phyloP scores from a whole-genome alignment of 148 eudicot genomes.

The Silene uniflora region DNA sequence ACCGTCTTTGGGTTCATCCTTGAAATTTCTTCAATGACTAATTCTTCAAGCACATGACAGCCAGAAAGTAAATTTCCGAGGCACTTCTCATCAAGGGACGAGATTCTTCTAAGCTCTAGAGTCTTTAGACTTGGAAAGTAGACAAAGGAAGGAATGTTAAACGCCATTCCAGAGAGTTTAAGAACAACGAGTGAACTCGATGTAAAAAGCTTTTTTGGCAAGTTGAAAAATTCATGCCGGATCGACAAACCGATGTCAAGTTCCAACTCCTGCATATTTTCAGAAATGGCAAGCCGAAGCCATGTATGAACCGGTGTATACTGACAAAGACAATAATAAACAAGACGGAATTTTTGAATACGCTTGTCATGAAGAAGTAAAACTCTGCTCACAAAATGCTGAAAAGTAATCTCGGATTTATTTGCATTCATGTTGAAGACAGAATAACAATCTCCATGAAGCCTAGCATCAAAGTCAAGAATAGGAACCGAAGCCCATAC shows the following conservation, averaged over 20 bases:
- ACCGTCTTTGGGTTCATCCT: constrained; percentile 23
- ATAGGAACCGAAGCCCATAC: constrained; percentile 24
- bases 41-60: constrained; percentile 26
- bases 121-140: constrained; percentile 25
- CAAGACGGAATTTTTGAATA: constrained; percentile 25
- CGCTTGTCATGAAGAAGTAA: constrained; percentile 20
- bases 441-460: neutral
- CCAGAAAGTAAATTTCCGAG: constrained; percentile 23
- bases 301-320: constrained; percentile 21
- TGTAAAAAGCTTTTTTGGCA: constrained; percentile 21
- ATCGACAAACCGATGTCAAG: constrained; percentile 19
- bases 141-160: constrained; percentile 22
- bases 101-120: constrained; percentile 23
- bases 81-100: constrained; percentile 15
- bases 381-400: constrained; percentile 27
- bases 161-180: constrained; percentile 26
- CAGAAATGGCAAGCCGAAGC: constrained; percentile 21
- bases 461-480: constrained; percentile 22
- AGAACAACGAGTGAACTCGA: constrained; percentile 17
- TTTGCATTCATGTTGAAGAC: constrained; percentile 2
- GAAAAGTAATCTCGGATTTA: constrained; percentile 21
- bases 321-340: constrained; percentile 20
- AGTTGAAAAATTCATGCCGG: neutral
- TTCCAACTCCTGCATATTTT: constrained; percentile 21
- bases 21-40: constrained; percentile 24